Evolutionary conservation across 83 land plant genomes (phyloP).

Genomic region (Diphasiastrum complanatum): DNA sequence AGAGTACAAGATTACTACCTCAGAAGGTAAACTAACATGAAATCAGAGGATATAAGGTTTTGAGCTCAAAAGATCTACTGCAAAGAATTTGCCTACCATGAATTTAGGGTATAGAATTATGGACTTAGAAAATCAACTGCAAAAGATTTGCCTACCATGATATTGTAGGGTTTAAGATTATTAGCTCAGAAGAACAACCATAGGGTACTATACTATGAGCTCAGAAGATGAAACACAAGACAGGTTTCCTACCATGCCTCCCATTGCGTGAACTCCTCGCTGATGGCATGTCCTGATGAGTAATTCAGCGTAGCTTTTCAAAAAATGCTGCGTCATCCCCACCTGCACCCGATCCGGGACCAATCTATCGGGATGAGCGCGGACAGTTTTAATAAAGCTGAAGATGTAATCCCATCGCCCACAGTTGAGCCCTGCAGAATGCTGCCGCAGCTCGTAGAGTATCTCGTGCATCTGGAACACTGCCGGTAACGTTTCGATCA

Average conservation of each 20-base stretch:
- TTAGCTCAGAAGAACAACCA: no score
- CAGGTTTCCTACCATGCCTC: slow-evolving; percentile 67
- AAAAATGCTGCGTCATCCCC: slow-evolving; percentile 85
- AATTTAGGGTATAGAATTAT: no score
- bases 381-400: slow-evolving; percentile 94
- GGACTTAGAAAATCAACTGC: no score
- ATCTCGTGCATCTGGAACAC: slow-evolving; percentile 97
- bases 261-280: slow-evolving; percentile 97
- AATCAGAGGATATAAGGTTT: no score
- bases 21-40: no score
- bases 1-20: no score
- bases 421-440: slow-evolving; percentile 85
- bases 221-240: slow-evolving; percentile 4
- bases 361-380: slow-evolving; percentile 71
- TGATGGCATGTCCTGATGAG: slow-evolving; percentile 84
- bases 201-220: no score
- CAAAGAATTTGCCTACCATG: no score
- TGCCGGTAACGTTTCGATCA: slow-evolving; percentile 90
- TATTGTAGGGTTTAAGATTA: no score
- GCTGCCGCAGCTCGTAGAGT: slow-evolving; percentile 73
- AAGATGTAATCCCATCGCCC: slow-evolving; percentile 98
- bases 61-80: no score
- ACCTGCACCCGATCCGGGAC: slow-evolving; percentile 85
- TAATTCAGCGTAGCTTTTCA: slow-evolving; percentile 81
- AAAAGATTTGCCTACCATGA: no score